These are phyloP conservation scores for Suhomyces yuchorum DNA, from an alignment of 1,139 yeast genomes.

Conservation along the genomic window DNA sequence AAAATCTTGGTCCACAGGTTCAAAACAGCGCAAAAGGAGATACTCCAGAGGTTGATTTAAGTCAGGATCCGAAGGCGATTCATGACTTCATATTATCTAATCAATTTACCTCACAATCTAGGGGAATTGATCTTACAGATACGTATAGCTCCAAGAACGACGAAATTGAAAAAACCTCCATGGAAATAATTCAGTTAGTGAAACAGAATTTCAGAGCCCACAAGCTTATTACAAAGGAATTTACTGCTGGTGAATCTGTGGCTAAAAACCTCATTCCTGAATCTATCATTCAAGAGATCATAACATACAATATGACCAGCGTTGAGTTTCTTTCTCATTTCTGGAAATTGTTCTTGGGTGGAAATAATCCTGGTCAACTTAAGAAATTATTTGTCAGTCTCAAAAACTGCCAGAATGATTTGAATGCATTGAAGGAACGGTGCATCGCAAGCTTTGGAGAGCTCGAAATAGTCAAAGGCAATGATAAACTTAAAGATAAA, in stretches of 20 bases:
- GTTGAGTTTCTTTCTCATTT: slow-evolving; percentile 49
- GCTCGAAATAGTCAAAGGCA: slow-evolving; percentile 21
- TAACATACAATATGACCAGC: slow-evolving; percentile 40
- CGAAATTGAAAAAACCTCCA: slow-evolving; percentile 50
- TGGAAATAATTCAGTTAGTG: slow-evolving; percentile 52
- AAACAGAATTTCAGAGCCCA: slow-evolving; percentile 58
- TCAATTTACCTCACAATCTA: slow-evolving; percentile 19
- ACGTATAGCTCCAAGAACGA: slow-evolving; percentile 35
- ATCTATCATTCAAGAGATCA: slow-evolving; percentile 35
- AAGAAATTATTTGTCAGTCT: slow-evolving; percentile 41
- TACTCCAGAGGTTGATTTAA: slow-evolving; percentile 6
- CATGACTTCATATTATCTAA: slow-evolving; percentile 29
- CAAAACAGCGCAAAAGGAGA: slow-evolving; percentile 1
- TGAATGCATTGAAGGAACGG: slow-evolving; percentile 18
- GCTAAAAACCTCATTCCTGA: slow-evolving; percentile 30
- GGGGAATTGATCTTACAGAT: slow-evolving; percentile 44
- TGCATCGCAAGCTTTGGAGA: slow-evolving; percentile 11
- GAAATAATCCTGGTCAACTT: slow-evolving; percentile 42
- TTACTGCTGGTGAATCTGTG: slow-evolving; percentile 16
- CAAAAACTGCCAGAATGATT: slow-evolving; percentile 30
- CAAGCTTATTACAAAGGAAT: slow-evolving; percentile 32
- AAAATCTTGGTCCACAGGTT: slow-evolving; percentile 6
- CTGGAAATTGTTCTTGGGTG: slow-evolving; percentile 43
- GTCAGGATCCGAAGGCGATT: slow-evolving; percentile 23
- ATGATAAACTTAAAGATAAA: slow-evolving; percentile 39